Evolutionary conservation across 176 grass and related monocot genomes (phyloP).

Genomic region (Bromus sterilis): DNA sequence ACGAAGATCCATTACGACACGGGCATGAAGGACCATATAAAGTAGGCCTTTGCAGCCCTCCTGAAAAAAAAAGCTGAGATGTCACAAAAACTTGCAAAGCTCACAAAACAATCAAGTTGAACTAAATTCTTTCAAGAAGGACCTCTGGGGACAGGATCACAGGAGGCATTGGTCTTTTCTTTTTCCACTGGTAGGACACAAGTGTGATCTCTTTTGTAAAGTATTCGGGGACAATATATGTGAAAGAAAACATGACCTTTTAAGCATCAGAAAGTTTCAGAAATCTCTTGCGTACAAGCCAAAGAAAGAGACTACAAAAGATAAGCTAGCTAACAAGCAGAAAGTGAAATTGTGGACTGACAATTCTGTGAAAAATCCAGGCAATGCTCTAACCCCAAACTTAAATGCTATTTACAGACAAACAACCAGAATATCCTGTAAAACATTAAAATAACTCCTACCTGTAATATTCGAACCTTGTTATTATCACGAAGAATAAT

Average conservation of each 20-base stretch:
- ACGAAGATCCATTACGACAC: constrained; percentile 84
- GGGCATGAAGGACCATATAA: constrained; percentile 97
- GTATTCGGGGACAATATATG: background rate
- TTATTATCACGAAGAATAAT: constrained; percentile 91
- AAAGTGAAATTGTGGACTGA: background rate
- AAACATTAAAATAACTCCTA: constrained; percentile 10
- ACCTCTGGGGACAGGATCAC: background rate
- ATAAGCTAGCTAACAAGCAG: background rate
- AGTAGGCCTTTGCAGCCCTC: constrained; percentile 94
- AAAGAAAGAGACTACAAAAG: background rate
- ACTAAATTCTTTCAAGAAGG: background rate
- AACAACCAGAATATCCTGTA: background rate
- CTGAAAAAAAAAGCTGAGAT: constrained; percentile 23
- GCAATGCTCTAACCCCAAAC: background rate
- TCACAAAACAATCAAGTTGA: background rate
- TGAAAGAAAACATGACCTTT: background rate
- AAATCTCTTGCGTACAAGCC: background rate
- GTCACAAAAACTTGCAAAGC: background rate
- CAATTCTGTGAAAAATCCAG: background rate
- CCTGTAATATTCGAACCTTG: constrained; percentile 97
- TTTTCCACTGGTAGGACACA: background rate
- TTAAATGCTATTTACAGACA: background rate
- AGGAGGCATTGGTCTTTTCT: background rate
- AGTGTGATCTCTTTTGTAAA: background rate
- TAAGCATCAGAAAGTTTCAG: background rate